Evolutionary conservation across 495 filamentous ascomycete genomes (phyloP).

Genomic region (Aspergillus sclerotiicarbonarius): DNA sequence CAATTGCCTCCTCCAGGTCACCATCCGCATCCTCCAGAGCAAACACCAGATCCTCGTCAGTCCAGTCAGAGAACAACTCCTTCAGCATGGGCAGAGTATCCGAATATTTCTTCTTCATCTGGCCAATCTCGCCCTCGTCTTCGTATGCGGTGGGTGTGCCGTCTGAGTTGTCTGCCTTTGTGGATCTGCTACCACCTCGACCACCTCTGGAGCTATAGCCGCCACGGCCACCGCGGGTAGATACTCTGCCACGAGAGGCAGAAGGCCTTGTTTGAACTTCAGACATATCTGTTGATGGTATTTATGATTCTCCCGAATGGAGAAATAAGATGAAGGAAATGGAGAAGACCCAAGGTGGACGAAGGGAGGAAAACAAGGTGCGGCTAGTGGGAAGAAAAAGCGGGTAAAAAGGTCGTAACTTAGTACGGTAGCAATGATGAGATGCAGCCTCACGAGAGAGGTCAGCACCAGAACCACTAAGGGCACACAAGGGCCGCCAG

Average conservation of each 20-base stretch:
- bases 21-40: conserved; percentile 90
- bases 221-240: conserved; percentile 78
- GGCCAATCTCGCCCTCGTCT: conserved; percentile 86
- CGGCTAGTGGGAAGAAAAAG: conserved; percentile 30
- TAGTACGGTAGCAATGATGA: conserved; percentile 21
- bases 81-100: conserved; percentile 70
- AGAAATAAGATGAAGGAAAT: conserved; percentile 36
- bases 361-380: conserved; percentile 35
- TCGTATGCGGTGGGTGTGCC: conserved; percentile 56
- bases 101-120: conserved; percentile 86
- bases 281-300: conserved; percentile 65
- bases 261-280: conserved; percentile 81
- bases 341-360: conserved; percentile 34
- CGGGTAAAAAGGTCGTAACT: conserved; percentile 28
- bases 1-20: conserved; percentile 78
- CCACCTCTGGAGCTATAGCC: conserved; percentile 74
- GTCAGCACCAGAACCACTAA: conserved; percentile 41
- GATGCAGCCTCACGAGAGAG: conserved; percentile 43
- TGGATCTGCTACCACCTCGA: conserved; percentile 61
- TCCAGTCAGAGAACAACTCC: conserved; percentile 91
- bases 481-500: conserved; percentile 23
- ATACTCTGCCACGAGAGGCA: conserved; percentile 76
- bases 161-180: conserved; percentile 65
- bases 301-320: conserved; percentile 26
- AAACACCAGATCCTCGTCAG: conserved; percentile 86